phyloP scores from a whole-genome alignment of 768 basidiomycete species.

The Roridomyces roridus region DNA sequence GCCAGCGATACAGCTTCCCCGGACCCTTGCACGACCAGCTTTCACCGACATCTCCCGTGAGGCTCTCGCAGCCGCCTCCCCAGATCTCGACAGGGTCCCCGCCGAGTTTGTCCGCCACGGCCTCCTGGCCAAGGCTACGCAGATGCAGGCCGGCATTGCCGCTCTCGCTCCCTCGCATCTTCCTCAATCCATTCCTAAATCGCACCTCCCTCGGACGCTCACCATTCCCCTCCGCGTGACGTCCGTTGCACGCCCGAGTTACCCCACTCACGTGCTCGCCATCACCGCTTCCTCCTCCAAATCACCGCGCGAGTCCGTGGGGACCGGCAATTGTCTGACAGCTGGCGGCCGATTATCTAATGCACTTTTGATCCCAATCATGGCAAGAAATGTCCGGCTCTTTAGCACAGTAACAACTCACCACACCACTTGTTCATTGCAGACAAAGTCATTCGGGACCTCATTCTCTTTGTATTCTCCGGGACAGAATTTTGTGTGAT shows the following conservation, averaged over 20 bases:
- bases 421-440: neutral
- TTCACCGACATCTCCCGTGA: slow-evolving; percentile 53
- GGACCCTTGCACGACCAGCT: slow-evolving; percentile 57
- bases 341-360: neutral
- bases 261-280: slow-evolving; percentile 57
- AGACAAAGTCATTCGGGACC: neutral
- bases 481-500: neutral
- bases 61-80: slow-evolving; percentile 55
- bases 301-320: too few species aligned
- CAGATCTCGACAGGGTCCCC: slow-evolving; percentile 53
- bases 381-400: neutral
- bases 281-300: slow-evolving; percentile 37
- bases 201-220: slow-evolving; percentile 35
- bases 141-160: slow-evolving; percentile 29
- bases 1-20: slow-evolving; percentile 58
- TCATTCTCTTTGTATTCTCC: neutral
- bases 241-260: slow-evolving; percentile 18
- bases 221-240: slow-evolving; percentile 28
- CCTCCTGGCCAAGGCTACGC: slow-evolving; percentile 35
- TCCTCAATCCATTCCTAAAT: slow-evolving; percentile 33
- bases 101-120: slow-evolving; percentile 60
- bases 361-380: neutral
- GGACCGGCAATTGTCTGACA: neutral
- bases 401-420: neutral
- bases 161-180: slow-evolving; percentile 40